These are phyloP conservation scores for Trichoderma arundinaceum DNA, from an alignment of 2,329 filamentous ascomycete genomes.

Conservation along the genomic window DNA sequence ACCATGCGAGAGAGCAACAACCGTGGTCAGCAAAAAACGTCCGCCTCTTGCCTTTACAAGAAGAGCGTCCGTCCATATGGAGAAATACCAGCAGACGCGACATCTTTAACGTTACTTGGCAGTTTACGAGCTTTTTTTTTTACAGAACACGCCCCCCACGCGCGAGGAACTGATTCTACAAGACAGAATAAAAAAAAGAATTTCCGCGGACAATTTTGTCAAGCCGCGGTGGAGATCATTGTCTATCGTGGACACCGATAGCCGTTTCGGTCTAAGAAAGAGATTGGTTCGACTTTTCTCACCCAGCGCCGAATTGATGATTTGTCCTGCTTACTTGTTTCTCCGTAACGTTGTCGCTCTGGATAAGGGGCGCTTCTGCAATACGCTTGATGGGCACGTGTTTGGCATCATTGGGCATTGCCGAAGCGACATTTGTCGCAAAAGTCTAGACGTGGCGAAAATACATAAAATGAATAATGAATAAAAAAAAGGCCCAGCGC, in stretches of 20 bases:
- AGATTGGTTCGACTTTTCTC: neutral
- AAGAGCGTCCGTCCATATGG: neutral
- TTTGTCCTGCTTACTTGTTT: constrained; percentile 8
- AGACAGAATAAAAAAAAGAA: neutral
- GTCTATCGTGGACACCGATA: neutral
- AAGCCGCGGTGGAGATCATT: constrained; percentile 4
- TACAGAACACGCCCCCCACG: neutral
- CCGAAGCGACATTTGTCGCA: constrained; percentile 3
- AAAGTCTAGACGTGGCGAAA: neutral
- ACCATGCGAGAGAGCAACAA: neutral
- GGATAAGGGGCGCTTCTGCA: neutral
- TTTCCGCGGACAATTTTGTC: constrained; percentile 14
- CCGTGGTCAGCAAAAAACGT: constrained; percentile 15
- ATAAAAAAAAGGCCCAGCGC: neutral
- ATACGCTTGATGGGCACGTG: neutral
- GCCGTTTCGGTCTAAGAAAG: neutral
- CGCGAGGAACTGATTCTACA: neutral
- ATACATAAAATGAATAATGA: neutral
- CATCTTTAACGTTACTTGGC: neutral
- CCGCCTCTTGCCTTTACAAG: neutral
- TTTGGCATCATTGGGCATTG: constrained; percentile 20
- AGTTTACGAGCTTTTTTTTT: neutral
- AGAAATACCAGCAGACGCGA: neutral
- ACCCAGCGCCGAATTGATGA: neutral
- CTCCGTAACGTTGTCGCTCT: neutral